These are phyloP conservation scores for Pseudotulostoma volvatum DNA, from an alignment of 495 filamentous ascomycete genomes.

Conservation along the genomic window DNA sequence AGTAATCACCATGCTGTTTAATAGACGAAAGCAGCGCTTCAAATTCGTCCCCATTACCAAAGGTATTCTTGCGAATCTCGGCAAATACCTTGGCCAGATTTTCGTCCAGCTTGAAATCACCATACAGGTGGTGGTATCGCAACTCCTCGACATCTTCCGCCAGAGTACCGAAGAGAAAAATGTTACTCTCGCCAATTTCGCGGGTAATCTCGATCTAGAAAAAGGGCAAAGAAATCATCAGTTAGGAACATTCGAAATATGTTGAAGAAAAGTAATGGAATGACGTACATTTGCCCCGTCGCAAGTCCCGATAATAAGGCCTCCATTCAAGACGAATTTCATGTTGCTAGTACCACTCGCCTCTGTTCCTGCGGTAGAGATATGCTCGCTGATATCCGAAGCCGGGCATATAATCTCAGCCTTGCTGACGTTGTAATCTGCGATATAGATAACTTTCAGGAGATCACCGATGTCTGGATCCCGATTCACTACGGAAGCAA, in stretches of 20 bases:
- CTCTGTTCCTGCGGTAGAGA: constrained; percentile 94
- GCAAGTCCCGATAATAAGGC: constrained; percentile 92
- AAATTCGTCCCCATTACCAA: constrained; percentile 63
- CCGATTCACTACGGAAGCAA: constrained; percentile 80
- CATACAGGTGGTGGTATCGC: constrained; percentile 78
- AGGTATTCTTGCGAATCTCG: constrained; percentile 55
- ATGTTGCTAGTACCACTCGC: constrained; percentile 64
- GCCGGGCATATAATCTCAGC: constrained; percentile 92
- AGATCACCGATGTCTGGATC: constrained; percentile 84
- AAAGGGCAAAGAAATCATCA: background rate
- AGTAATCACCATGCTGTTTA: constrained; percentile 88
- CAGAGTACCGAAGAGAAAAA: constrained; percentile 95
- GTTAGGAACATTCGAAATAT: constrained; percentile 5
- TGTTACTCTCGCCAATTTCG: constrained; percentile 88
- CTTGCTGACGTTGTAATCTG: constrained; percentile 99
- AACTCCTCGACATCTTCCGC: constrained; percentile 96
- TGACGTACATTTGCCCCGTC: constrained; percentile 85
- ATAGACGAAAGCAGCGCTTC: constrained; percentile 67
- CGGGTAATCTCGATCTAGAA: constrained; percentile 95
- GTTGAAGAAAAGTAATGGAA: constrained; percentile 1
- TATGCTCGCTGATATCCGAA: constrained; percentile 94
- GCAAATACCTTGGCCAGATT: constrained; percentile 68
- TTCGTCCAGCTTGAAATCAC: constrained; percentile 56
- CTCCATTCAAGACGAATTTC: constrained; percentile 97
- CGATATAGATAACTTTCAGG: constrained; percentile 90